Conservation (phyloP, 208 protist genomes). For the Novymonas esmeraldas region DNA sequence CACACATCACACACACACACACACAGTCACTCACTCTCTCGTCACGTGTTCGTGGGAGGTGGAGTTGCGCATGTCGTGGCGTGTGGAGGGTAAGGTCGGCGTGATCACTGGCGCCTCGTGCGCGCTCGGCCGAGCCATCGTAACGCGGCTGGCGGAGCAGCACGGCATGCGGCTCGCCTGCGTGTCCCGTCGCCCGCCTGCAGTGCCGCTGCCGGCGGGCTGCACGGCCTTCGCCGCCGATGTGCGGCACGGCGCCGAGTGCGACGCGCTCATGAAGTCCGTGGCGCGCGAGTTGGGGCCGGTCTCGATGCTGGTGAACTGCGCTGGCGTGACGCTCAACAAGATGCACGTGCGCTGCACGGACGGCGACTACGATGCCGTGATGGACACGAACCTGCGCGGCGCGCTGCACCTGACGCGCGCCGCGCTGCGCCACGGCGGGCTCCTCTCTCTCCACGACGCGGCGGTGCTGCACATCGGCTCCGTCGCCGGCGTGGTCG, state of each 20-base stretch:
- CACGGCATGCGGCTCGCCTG: constrained; percentile 67
- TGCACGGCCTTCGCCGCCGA: constrained; percentile 60
- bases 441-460: constrained; percentile 56
- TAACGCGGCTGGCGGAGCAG: constrained; percentile 38
- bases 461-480: constrained; percentile 82
- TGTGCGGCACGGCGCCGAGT: constrained; percentile 41
- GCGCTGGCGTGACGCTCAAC: constrained; percentile 77
- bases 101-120: constrained; percentile 79
- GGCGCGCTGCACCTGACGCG: constrained; percentile 75
- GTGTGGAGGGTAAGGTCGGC: constrained; percentile 58
- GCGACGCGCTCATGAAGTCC: constrained; percentile 56
- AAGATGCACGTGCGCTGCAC: constrained; percentile 74
- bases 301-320: constrained; percentile 80
- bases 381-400: constrained; percentile 83
- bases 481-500: constrained; percentile 68
- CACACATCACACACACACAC: too few species aligned
- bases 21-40: constrained; percentile 1
- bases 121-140: constrained; percentile 61
- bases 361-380: constrained; percentile 61
- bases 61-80: constrained; percentile 67
- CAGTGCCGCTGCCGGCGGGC: constrained; percentile 36
- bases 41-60: too few species aligned
- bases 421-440: constrained; percentile 76
- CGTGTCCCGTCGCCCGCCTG: constrained; percentile 55
- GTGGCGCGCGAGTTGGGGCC: constrained; percentile 47